These are phyloP conservation scores for Eucalyptus cloeziana DNA, from an alignment of 345 rosid species.

Conservation along the genomic window DNA sequence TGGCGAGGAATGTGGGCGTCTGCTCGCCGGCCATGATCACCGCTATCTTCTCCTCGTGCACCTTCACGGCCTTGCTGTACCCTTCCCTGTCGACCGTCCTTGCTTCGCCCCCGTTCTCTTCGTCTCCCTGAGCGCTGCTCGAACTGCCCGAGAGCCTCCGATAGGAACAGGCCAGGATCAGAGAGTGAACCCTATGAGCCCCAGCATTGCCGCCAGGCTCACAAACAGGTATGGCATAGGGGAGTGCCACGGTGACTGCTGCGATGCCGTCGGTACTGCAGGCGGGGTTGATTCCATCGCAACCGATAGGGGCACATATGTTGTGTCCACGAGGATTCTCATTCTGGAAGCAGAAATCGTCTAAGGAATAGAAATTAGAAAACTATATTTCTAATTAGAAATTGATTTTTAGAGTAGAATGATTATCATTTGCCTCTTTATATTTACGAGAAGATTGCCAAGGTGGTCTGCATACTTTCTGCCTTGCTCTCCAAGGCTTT, in stretches of 20 bases:
- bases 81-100: background rate
- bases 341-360: fast-evolving
- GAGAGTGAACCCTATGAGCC: constrained; percentile 85
- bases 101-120: constrained; percentile 8
- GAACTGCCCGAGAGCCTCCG: constrained; percentile 58
- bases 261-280: background rate
- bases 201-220: constrained; percentile 92
- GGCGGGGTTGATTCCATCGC: background rate
- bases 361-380: too few relatives aligned
- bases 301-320: background rate
- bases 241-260: constrained; percentile 87
- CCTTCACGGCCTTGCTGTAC: background rate
- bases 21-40: constrained; percentile 84
- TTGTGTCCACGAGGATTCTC: background rate
- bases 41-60: constrained; percentile 56
- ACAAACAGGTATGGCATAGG: constrained; percentile 90
- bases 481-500: background rate
- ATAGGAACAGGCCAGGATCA: constrained; percentile 85
- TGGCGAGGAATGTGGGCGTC: constrained; percentile 71
- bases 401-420: too few relatives aligned
- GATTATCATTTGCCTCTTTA: too few relatives aligned
- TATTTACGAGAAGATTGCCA: background rate
- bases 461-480: background rate
- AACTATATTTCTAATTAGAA: too few relatives aligned
- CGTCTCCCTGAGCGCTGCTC: constrained; percentile 29